phyloP scores from a whole-genome alignment of 2,329 filamentous ascomycete species.

The Aspergillus vadensis region DNA sequence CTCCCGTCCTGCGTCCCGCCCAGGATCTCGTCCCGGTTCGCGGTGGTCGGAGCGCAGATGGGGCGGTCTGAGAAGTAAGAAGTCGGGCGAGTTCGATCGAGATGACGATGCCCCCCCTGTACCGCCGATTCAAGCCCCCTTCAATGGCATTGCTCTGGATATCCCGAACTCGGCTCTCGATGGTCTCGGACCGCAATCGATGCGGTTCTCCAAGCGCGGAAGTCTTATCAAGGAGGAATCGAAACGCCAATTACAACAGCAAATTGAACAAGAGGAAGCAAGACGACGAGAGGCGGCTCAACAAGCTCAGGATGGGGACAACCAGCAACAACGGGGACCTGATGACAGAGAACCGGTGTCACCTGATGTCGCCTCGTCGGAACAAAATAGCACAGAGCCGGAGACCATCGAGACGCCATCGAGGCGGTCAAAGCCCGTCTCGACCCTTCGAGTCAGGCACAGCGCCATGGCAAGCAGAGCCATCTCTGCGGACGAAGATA shows the following conservation, averaged over 20 bases:
- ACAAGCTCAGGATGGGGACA: slow-evolving; percentile 11
- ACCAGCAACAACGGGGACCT: slow-evolving; percentile 11
- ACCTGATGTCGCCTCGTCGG: slow-evolving; percentile 15
- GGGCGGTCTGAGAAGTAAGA: slow-evolving; percentile 38
- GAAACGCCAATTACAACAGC: slow-evolving; percentile 33
- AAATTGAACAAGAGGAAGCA: slow-evolving; percentile 23
- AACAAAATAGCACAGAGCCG: slow-evolving; percentile 20
- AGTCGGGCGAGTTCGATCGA: slow-evolving; percentile 36
- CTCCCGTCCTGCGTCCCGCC: slow-evolving; percentile 37
- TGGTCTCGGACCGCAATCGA: slow-evolving; percentile 52
- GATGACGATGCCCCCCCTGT: slow-evolving; percentile 38
- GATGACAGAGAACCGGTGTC: slow-evolving; percentile 4
- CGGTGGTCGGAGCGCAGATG: slow-evolving; percentile 49
- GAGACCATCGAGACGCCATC: slow-evolving; percentile 27
- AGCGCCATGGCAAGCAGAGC: slow-evolving; percentile 48
- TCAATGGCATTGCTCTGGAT: slow-evolving; percentile 55
- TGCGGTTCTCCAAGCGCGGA: slow-evolving; percentile 63
- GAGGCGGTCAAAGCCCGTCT: slow-evolving; percentile 35
- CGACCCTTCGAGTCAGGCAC: slow-evolving; percentile 42
- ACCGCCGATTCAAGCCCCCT: slow-evolving; percentile 39
- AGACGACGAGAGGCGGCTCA: slow-evolving; percentile 11
- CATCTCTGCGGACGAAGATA: slow-evolving; percentile 65
- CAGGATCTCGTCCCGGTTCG: slow-evolving; percentile 42
- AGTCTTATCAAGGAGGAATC: slow-evolving; percentile 59
- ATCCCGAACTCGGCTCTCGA: slow-evolving; percentile 59